Evolutionary conservation across 2,329 filamentous ascomycete species (phyloP).

Genomic region (Cladosporium sp.): DNA sequence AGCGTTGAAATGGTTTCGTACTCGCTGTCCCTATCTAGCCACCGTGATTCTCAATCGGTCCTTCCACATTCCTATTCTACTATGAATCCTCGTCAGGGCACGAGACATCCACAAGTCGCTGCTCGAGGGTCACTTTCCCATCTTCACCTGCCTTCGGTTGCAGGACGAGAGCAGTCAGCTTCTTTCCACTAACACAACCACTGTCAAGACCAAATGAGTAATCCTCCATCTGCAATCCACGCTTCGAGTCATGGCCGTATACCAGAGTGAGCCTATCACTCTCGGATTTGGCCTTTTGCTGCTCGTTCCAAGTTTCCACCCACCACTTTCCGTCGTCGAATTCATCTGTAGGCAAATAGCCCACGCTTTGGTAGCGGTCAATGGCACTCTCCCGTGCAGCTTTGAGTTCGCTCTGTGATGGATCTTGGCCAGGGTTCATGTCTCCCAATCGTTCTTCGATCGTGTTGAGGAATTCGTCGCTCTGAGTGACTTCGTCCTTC

Average conservation of each 20-base stretch:
- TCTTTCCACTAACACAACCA: slow-evolving; percentile 1
- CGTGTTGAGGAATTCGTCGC: neutral
- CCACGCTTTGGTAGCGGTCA: neutral
- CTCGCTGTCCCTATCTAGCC: too few relatives aligned
- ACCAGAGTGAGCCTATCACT: neutral
- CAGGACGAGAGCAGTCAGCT: slow-evolving; percentile 6
- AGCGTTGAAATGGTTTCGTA: too few relatives aligned
- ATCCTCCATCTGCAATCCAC: neutral
- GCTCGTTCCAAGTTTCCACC: slow-evolving; percentile 1
- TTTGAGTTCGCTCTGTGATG: neutral
- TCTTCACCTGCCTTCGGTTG: neutral
- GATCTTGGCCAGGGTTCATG: neutral
- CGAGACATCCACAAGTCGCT: neutral
- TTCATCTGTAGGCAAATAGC: slow-evolving; percentile 1
- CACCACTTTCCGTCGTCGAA: slow-evolving; percentile 8
- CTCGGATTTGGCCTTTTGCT: neutral
- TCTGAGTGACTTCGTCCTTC: neutral
- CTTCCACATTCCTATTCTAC: too few relatives aligned
- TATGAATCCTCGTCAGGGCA: neutral
- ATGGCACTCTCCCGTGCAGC: neutral
- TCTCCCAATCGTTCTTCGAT: slow-evolving; percentile 1
- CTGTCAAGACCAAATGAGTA: slow-evolving; percentile 8
- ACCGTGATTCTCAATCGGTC: too few relatives aligned
- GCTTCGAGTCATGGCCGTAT: slow-evolving; percentile 8
- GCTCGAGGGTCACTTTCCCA: neutral